Base-by-base conservation (phyloP, 83 land plant genomes). In the Thuja plicata region DNA sequence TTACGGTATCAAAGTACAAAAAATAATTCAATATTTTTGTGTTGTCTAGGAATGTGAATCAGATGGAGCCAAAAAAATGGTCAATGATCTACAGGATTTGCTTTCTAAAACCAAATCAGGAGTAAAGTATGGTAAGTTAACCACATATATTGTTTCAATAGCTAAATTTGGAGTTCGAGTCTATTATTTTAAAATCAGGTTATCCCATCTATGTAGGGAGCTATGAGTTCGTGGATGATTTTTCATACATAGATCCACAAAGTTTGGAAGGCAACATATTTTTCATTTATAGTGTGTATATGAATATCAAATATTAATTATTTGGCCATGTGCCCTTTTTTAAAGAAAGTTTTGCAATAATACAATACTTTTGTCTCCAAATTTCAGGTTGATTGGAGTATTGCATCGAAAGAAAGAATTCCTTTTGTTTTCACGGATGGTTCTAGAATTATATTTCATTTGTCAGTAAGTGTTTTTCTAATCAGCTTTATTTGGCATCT, bases 401-500 rank as follows among this genome's bases (percentile, higher is more conserved):
- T 97, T 17, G 96, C 93, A 62, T 91, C 93, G 30, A 95, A 97
- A 90, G 98, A 98, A 93, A 98, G 98, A 40, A 91, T 97, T 84
- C 93, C 97, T 8, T 98, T 98, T 90, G 95, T 98, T 71, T 98
- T 96, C 86, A 93, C 92, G 17, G 99, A 96, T 90, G 99, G 99
- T 70, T 96, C 99, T 85, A 94, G 99, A 88, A 94, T 97, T 84
- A 95, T 96, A 90, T 96, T 89, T 41, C 96, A 97, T 9, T 88
- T 96, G 88, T 95, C 98, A 21, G 98, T 96, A 92, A 50, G 93
- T 86, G 27, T 71, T n/a, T 37, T 15, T 34, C 40, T 89, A 34
- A 77, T 80, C 30, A 57, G 38, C 9, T 27, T 13, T 34, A 15
- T 16, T 57, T 27, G 37, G 43, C 13, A 87, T 57, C 76, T 71